phyloP scores from a whole-genome alignment of 2,329 filamentous ascomycete genomes.

The Xylaria sp. region DNA sequence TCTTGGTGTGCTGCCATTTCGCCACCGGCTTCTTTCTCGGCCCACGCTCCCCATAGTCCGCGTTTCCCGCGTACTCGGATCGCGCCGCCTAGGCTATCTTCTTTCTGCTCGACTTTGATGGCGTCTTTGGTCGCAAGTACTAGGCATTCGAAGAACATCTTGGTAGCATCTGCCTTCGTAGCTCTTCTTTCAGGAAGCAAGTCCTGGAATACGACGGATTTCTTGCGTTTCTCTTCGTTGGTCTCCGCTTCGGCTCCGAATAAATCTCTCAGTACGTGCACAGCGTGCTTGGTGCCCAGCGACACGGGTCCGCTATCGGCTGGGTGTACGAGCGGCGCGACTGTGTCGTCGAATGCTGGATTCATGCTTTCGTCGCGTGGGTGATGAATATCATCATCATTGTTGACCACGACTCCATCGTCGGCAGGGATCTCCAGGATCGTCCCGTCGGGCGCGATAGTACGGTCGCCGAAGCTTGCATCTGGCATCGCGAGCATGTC shows the following conservation, averaged over 20 bases:
- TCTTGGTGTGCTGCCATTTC: slow-evolving; percentile 67
- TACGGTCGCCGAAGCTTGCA: slow-evolving; percentile 64
- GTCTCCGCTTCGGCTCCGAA: slow-evolving; percentile 80
- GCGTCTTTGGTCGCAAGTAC: slow-evolving; percentile 98
- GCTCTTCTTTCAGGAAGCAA: slow-evolving; percentile 85
- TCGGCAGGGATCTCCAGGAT: slow-evolving; percentile 73
- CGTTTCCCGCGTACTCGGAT: slow-evolving; percentile 90
- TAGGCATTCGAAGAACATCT: slow-evolving; percentile 99
- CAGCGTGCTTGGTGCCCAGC: slow-evolving; percentile 91
- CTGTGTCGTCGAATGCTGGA: slow-evolving; percentile 82
- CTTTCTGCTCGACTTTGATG: slow-evolving; percentile 91
- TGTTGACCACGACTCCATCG: slow-evolving; percentile 55
- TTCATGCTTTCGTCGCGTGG: slow-evolving; percentile 58
- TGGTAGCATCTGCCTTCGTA: slow-evolving; percentile 90
- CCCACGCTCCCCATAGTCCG: slow-evolving; percentile 97
- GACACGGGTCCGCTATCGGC: slow-evolving; percentile 88
- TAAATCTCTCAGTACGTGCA: slow-evolving; percentile 89
- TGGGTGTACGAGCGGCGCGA: slow-evolving; percentile 79
- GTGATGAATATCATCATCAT: slow-evolving; percentile 60
- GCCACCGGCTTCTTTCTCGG: slow-evolving; percentile 77
- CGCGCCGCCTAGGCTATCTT: slow-evolving; percentile 76
- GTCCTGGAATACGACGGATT: slow-evolving; percentile 88
- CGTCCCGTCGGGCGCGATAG: slow-evolving; percentile 68
- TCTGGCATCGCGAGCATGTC: slow-evolving; percentile 61
- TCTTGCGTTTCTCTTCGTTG: slow-evolving; percentile 77